phyloP scores from a whole-genome alignment of 2,329 filamentous ascomycete genomes.

The Diplodia scrobiculata region DNA sequence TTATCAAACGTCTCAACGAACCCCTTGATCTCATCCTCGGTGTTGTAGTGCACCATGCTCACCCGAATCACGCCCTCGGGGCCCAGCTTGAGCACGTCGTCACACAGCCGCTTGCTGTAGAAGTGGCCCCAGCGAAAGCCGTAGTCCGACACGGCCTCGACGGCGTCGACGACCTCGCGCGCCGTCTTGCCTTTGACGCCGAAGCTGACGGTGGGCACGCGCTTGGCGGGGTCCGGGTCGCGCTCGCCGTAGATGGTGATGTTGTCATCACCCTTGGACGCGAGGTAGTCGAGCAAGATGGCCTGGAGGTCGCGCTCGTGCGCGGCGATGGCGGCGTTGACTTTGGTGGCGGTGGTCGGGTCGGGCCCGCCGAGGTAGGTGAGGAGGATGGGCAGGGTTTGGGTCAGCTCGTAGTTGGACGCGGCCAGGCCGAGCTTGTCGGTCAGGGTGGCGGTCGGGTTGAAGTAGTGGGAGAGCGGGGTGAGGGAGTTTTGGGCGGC shows the following conservation, averaged over 20 bases:
- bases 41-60: slow-evolving; percentile 75
- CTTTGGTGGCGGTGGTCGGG: slow-evolving; percentile 35
- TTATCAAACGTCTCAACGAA: slow-evolving; percentile 58
- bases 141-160: slow-evolving; percentile 61
- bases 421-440: slow-evolving; percentile 70
- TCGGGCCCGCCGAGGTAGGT: slow-evolving; percentile 59
- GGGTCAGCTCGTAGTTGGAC: slow-evolving; percentile 69
- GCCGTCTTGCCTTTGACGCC: slow-evolving; percentile 60
- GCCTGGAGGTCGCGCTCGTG: slow-evolving; percentile 65
- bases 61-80: slow-evolving; percentile 67
- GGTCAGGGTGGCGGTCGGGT: slow-evolving; percentile 60
- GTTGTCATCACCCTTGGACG: slow-evolving; percentile 55
- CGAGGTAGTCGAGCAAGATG: slow-evolving; percentile 62
- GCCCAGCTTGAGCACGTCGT: slow-evolving; percentile 61
- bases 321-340: slow-evolving; percentile 57
- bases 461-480: slow-evolving; percentile 70
- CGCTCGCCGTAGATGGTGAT: slow-evolving; percentile 61
- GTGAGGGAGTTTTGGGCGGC: slow-evolving; percentile 59
- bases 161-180: slow-evolving; percentile 61
- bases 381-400: slow-evolving; percentile 63
- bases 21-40: slow-evolving; percentile 59
- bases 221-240: slow-evolving; percentile 49
- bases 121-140: slow-evolving; percentile 70
- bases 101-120: slow-evolving; percentile 65
- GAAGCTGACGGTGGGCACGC: slow-evolving; percentile 70